These are phyloP conservation scores for Glebionis coronaria DNA, from an alignment of 129 eudicot genomes.

Conservation along the genomic window DNA sequence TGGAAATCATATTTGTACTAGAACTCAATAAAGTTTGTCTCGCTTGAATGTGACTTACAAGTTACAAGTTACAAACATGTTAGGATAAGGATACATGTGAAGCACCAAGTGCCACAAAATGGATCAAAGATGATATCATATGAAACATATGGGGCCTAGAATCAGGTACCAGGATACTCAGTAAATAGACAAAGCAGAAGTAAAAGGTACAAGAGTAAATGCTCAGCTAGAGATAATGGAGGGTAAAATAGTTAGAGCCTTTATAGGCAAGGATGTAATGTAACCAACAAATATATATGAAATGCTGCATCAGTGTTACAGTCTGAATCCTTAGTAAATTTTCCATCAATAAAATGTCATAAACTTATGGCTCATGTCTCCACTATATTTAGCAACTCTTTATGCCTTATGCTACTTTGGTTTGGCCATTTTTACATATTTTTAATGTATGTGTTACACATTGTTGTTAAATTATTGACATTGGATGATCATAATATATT, in stretches of 20 bases:
- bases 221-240: constrained; percentile 4
- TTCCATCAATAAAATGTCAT: constrained; percentile 2
- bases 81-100: neutral
- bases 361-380: constrained; percentile 9
- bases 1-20: too few relatives aligned
- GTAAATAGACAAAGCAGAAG: constrained; percentile 13
- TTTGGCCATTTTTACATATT: neutral
- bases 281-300: constrained; percentile 20
- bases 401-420: constrained; percentile 3
- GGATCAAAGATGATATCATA: constrained; percentile 2
- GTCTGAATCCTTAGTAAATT: constrained; percentile 30
- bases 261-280: constrained; percentile 10
- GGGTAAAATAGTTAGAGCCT: constrained; percentile 6
- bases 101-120: too few relatives aligned
- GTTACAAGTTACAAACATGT: too few relatives aligned
- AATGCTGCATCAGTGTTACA: constrained; percentile 19
- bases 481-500: neutral
- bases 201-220: constrained; percentile 26
- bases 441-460: neutral
- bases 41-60: too few relatives aligned
- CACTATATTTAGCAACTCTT: constrained; percentile 18
- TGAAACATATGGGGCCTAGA: constrained; percentile 2
- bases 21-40: too few relatives aligned
- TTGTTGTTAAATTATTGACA: neutral
- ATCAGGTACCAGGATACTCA: constrained; percentile 2